phyloP scores from a whole-genome alignment of 257 asterid species.

The Pogostemon cablin region DNA sequence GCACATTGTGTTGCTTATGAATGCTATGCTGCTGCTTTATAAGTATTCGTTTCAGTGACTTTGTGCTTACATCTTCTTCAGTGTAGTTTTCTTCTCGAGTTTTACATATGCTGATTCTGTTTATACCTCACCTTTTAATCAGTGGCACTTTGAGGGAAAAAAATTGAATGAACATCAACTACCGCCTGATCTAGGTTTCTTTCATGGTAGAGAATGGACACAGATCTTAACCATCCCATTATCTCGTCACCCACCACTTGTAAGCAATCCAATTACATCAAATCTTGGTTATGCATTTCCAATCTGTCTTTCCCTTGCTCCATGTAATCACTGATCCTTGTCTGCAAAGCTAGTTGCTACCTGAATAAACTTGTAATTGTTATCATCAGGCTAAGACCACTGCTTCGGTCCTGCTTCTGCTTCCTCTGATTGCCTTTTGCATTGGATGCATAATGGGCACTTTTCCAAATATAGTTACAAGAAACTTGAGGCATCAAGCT shows the following conservation, averaged over 20 bases:
- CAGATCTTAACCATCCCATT: conserved; percentile 30
- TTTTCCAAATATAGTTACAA: conserved; percentile 37
- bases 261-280: conserved; percentile 23
- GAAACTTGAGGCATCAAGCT: conserved; percentile 37
- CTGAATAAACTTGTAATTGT: conserved; percentile 32
- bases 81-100: background rate
- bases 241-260: conserved; percentile 31
- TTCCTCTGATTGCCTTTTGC: conserved; percentile 67
- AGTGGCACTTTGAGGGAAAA: conserved; percentile 34
- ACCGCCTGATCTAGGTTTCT: conserved; percentile 19
- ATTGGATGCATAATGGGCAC: conserved; percentile 55
- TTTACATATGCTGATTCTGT: conserved; percentile 13
- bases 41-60: background rate
- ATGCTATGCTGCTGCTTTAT: background rate
- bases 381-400: conserved; percentile 58
- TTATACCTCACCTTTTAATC: background rate
- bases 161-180: conserved; percentile 13
- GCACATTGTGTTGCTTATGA: background rate
- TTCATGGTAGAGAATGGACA: conserved; percentile 30
- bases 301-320: background rate
- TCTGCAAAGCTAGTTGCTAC: no score
- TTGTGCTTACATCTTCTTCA: conserved; percentile 11
- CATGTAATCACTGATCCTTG: conserved; percentile 8
- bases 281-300: background rate
- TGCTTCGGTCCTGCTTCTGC: conserved; percentile 59